These are phyloP conservation scores for Pseudocercospora eumusae DNA, from an alignment of 2,329 filamentous ascomycete genomes.

Conservation along the genomic window DNA sequence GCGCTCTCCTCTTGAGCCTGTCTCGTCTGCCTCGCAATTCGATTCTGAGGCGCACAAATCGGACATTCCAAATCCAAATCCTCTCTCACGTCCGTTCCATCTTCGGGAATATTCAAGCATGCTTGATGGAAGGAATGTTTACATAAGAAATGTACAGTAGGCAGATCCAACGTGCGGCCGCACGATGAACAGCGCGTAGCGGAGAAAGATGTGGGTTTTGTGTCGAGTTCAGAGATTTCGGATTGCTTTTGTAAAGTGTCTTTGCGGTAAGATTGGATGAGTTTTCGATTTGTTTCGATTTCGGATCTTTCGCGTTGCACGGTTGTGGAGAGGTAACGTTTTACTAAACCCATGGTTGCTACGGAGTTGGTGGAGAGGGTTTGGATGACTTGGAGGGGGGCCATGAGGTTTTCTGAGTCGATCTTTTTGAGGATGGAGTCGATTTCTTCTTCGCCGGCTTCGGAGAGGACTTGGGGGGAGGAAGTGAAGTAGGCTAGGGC, in stretches of 20 bases:
- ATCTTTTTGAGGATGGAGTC: conserved; percentile 79
- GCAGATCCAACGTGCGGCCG: conserved; percentile 74
- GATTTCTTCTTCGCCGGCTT: conserved; percentile 73
- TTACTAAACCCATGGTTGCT: conserved; percentile 96
- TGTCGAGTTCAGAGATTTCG: conserved; percentile 74
- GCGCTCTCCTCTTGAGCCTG: conserved; percentile 83
- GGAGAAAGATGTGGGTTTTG: conserved; percentile 86
- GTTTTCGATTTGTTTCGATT: conserved; percentile 75
- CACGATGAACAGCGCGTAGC: conserved; percentile 86
- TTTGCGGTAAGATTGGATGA: conserved; percentile 78
- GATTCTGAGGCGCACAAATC: conserved; percentile 78
- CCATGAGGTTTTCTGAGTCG: conserved; percentile 87
- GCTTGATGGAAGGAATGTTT: conserved; percentile 96
- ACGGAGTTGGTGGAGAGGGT: conserved; percentile 77
- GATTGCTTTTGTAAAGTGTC: conserved; percentile 79
- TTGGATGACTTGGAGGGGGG: conserved; percentile 93
- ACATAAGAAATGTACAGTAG: conserved; percentile 92
- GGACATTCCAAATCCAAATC: conserved; percentile 77
- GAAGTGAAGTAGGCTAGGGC: conserved; percentile 93
- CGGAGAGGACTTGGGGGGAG: conserved; percentile 74
- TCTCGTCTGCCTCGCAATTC: conserved; percentile 84
- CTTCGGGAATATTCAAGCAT: conserved; percentile 65
- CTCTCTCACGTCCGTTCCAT: conserved; percentile 47
- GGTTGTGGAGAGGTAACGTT: conserved; percentile 84
- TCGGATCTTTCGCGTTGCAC: conserved; percentile 86